Percentiles rank a stretch among this genome's conserved stretches.
Conservation (phyloP, 1,139 yeast species). For the Debaryomycetaceae sp. region DNA sequence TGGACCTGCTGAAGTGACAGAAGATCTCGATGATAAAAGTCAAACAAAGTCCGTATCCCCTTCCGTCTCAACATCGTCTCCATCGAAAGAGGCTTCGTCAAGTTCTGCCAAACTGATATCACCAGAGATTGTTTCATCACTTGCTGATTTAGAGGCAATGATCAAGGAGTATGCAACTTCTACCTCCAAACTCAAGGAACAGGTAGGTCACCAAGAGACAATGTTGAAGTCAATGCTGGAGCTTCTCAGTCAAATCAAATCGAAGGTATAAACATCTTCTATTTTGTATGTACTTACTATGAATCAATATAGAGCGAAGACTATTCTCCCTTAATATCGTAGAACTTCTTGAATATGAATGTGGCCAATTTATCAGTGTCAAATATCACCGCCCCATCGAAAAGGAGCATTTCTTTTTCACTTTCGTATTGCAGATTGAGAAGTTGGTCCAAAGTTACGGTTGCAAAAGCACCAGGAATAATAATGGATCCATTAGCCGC, state of each 20-base stretch:
- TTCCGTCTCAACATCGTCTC: background rate
- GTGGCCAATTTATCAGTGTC: constrained; percentile 64
- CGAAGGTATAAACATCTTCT: background rate
- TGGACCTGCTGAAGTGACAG: background rate
- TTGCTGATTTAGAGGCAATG: constrained; percentile 28
- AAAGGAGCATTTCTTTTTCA: constrained; percentile 46
- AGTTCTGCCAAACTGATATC: background rate
- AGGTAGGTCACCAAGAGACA: constrained; percentile 15
- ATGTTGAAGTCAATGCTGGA: constrained; percentile 12
- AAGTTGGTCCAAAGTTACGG: constrained; percentile 63
- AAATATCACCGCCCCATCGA: constrained; percentile 64
- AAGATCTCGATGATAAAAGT: background rate
- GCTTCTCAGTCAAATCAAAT: constrained; percentile 8
- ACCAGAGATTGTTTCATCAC: constrained; percentile 50
- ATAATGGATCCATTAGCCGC: constrained; percentile 45
- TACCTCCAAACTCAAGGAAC: constrained; percentile 22
- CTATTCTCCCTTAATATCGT: constrained; percentile 38
- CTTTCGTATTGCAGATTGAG: constrained; percentile 66
- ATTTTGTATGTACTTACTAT: background rate
- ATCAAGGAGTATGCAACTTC: constrained; percentile 11
- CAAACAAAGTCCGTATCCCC: background rate
- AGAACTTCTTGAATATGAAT: constrained; percentile 71
- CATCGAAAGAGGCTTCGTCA: background rate
- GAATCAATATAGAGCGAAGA: constrained; percentile 1
- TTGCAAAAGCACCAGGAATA: constrained; percentile 50